Base-by-base conservation (phyloP, 176 grass and related monocot species). In the Carex cristatella region DNA sequence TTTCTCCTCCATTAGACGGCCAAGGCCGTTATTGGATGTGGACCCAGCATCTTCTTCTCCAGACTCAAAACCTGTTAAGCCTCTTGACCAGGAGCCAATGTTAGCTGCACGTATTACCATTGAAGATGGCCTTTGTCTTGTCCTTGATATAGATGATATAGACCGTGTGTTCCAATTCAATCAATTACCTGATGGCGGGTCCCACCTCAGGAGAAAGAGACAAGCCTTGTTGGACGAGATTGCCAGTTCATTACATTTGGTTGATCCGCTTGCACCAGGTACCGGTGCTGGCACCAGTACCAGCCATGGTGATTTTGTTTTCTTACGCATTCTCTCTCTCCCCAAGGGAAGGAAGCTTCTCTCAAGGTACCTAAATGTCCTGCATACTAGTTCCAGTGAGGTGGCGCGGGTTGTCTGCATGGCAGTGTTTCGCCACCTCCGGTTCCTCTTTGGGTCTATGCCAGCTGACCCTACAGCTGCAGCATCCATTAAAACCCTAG, bases 121-220 rank as follows among this genome's bases (percentile, higher is more conserved):
- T 69, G 94, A 97, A 79, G 91, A 97, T 57, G 91, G 91, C 58
- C 81, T 97, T 16, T 91, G 84, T 83, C 84, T 90, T 61, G 79
- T 97, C 56, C 91, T 97, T 80, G 91, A 97, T 91, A 64, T 93
- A 48, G 94, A 97, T 87, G 94, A 97, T 80, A 88, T 97, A 59
- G 84, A 97, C 64, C 87, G 94, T 42, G 57, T 93, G 70, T 65
- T 97, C 40, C 87, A 93, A 72, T 93, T 97, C 80, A 93, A 62
- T 81, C 94, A 87, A 71, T 42, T 84, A 32, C 94, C 90, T 86
- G 94, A 97, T 87, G 91, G 84, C 85, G 91, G 91, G 37, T 88
- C 88, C 81, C 89, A 91, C 48, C 42, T 97, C 61, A 90, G 79
- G 55, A 93, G 85, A 61, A 90, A 88, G 84, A 93, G 89, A 57